Base-by-base conservation (phyloP, 2,329 filamentous ascomycete species). In the Cercospora sojina region DNA sequence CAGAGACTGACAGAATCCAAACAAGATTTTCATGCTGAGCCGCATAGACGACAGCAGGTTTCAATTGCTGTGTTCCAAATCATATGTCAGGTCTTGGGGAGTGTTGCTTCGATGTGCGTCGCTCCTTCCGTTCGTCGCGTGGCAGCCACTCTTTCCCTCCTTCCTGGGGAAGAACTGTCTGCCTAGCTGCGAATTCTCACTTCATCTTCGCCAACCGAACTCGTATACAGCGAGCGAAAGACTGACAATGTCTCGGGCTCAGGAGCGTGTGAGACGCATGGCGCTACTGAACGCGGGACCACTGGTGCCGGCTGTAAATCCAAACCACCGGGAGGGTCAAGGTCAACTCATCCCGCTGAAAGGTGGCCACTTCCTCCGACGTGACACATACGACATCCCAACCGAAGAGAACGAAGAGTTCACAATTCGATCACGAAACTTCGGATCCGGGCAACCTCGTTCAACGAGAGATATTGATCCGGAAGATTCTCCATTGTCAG, bases 401-500 rank as follows among this genome's bases (percentile, higher is more conserved):
- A 41, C 51, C 4, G 65, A 71, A 27, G 65, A 69, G 23, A 64
- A 67, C 12, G 64, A 67, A 1, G 27, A 53, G 9, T 5, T 32
- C 8, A 5, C 25, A 13, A 51, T 59, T 12, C 25, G 62, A 25
- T 41, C 67, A 35, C 55, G 29, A 8, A 29, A 51, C 20, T 29
- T 55, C 23, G 16, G 18, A 6, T 31, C 29, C 35, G 47, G 38
- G 12, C 41, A 20, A 18, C 29, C 53, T 25, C 27, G n/a, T 4
- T 57, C 35, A 3, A 41, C 43, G 10, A 64, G 16, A 31, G 6
- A 67, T n/a, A 64, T 65, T n/a, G 68, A 69, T 25, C 64, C 73
- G 49, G 71, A 75, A 8, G 74, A 76, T 35, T 72, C 75, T 1
- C 72, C 72, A 25, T 64, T 77, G 12, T 77, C 74, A 12, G 74